These are phyloP conservation scores for Venturia oleaginea DNA, from an alignment of 2,329 filamentous ascomycete genomes.

Conservation along the genomic window DNA sequence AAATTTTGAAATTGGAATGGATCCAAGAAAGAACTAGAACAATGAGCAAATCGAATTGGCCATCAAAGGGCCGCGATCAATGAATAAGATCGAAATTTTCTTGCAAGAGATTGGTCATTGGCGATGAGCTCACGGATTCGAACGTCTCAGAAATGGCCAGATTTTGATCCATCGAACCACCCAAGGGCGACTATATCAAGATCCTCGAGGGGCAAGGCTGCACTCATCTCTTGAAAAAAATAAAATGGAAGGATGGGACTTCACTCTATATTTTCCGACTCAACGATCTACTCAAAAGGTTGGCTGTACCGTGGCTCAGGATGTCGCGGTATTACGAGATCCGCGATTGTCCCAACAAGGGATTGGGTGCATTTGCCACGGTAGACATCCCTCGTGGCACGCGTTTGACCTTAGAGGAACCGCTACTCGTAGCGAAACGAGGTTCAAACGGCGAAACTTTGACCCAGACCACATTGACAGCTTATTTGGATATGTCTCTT, in stretches of 20 bases:
- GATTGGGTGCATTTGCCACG: background rate
- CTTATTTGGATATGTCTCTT: background rate
- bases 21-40: background rate
- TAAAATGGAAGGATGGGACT: too few species aligned
- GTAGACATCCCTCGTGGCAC: background rate
- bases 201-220: too few species aligned
- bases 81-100: background rate
- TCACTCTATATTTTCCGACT: too few species aligned
- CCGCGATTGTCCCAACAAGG: background rate
- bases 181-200: background rate
- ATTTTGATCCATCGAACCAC: background rate
- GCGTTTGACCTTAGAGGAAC: background rate
- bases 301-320: background rate
- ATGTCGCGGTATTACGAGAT: background rate
- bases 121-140: background rate
- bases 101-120: background rate
- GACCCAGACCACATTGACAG: background rate
- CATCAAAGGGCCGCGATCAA: background rate
- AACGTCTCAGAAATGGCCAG: background rate
- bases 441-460: background rate
- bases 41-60: background rate
- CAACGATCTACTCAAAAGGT: too few species aligned
- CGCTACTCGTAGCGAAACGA: background rate
- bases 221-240: too few species aligned
- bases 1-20: background rate